phyloP scores from a whole-genome alignment of 192 early-diverging fungal species.

The Dimargaris cristalligena region DNA sequence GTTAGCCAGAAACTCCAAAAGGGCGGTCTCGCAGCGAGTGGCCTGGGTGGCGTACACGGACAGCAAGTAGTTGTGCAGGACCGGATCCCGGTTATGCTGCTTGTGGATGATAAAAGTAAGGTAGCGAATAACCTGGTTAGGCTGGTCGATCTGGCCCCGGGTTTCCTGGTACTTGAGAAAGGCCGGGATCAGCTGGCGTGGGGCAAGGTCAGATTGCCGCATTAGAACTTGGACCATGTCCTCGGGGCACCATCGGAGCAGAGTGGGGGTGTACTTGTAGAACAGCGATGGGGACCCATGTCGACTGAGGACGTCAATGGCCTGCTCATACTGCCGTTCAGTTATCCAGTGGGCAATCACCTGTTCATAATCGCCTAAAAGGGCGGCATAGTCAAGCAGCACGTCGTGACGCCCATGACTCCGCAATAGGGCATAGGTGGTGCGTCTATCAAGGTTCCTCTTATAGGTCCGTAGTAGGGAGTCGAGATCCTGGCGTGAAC shows the following conservation, averaged over 20 bases:
- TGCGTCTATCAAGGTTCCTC: conserved; percentile 39
- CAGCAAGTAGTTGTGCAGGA: conserved; percentile 88
- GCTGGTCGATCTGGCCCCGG: conserved; percentile 16
- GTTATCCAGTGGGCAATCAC: conserved; percentile 74
- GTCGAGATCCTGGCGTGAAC: conserved; percentile 51
- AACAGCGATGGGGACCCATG: conserved; percentile 67
- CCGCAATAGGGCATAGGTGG: conserved; percentile 63
- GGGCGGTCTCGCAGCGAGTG: conserved; percentile 43
- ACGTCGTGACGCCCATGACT: conserved; percentile 75
- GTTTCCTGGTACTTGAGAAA: conserved; percentile 64
- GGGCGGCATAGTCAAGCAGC: conserved; percentile 62
- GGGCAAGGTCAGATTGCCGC: conserved; percentile 62
- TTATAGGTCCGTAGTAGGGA: conserved; percentile 53
- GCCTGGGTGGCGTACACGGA: conserved; percentile 53
- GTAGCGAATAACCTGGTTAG: conserved; percentile 82
- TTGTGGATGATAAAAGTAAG: conserved; percentile 64
- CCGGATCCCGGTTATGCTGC: conserved; percentile 63
- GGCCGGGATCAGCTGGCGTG: conserved; percentile 72
- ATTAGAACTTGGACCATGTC: conserved; percentile 81
- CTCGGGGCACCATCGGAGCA: conserved; percentile 72
- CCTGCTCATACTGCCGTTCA: conserved; percentile 54
- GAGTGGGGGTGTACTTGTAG: conserved; percentile 71
- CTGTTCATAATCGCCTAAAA: conserved; percentile 74
- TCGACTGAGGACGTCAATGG: conserved; percentile 58
- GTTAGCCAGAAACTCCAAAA: conserved; percentile 53